Base-by-base conservation (phyloP, 2,329 filamentous ascomycete genomes). In the Scedosporium apiospermum region DNA sequence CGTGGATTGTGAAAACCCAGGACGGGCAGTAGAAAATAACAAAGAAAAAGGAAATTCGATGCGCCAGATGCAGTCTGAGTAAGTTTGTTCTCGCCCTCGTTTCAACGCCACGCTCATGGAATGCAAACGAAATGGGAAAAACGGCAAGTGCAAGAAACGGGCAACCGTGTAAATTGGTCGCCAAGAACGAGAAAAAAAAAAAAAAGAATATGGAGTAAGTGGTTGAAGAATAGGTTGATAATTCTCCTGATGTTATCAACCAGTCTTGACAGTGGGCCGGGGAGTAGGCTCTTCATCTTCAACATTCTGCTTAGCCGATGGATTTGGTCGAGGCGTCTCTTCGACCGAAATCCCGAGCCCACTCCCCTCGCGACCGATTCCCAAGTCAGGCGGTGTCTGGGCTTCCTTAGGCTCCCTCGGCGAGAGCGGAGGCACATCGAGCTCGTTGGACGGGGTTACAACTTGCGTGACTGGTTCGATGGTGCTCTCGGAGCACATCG, bases 401-500 rank as follows among this genome's bases (percentile, higher is more conserved):
- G 58, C 64, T 63, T 66, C 61, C 64, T 61, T 60, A 67, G 66
- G 61, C 64, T 63, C 38, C 7, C 64, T 64, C 38, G 62, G 55
- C 51, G 70, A 66, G 66, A 75, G 65, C 7, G 71, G 60, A 12
- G 71, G 73, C 60, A 69, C 67, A 65, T 68, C 71, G 63, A 72
- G 65, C 63, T 81, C 78, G 51, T 76, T 75, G 2, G 74, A 77
- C 1, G 82, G 80, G 16, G 80, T 83, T 7, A 78, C 80, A 12
- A 80, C 77, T 68, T 82, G 78, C 3, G 81, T 82, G n/a, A 77
- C 72, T n/a, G 78, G 77, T 66, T 82, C 82, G 1, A 77, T 72
- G 14, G 78, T 78, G 66, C 75, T 79, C 57, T 83, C 82, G 2
- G 81, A 80, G 10, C 76, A 74, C 12, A 82, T 61, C 1, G 78